These are phyloP conservation scores for Penicillium sp. DNA, from an alignment of 2,329 filamentous ascomycete genomes.

Conservation along the genomic window DNA sequence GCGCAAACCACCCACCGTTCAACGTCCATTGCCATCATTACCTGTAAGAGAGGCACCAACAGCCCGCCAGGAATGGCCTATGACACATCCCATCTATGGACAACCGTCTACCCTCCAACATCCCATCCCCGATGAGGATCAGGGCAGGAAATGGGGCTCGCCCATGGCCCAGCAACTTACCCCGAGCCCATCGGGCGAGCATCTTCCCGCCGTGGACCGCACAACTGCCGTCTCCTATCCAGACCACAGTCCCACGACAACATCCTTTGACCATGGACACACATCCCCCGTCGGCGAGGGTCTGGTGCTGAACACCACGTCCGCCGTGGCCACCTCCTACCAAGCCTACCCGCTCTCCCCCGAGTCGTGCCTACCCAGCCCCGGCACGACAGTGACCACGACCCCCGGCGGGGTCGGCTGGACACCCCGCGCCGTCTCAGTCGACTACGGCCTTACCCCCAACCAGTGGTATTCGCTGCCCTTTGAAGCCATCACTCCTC, in stretches of 20 bases:
- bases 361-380: constrained; percentile 30
- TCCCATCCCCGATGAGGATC: constrained; percentile 8
- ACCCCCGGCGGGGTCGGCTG: constrained; percentile 19
- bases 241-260: constrained; percentile 21
- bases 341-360: constrained; percentile 29
- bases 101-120: not conserved
- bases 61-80: constrained; percentile 15
- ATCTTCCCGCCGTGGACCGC: constrained; percentile 21
- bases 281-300: constrained; percentile 27
- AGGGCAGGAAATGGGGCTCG: constrained; percentile 23
- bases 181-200: constrained; percentile 24
- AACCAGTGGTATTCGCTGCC: constrained; percentile 33
- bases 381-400: constrained; percentile 19
- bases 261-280: constrained; percentile 29
- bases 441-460: constrained; percentile 24
- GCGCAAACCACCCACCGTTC: constrained; percentile 4
- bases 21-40: constrained; percentile 9
- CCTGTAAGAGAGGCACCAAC: not conserved
- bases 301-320: constrained; percentile 28
- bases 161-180: constrained; percentile 24
- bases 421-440: constrained; percentile 20
- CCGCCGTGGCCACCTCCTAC: constrained; percentile 28
- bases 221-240: constrained; percentile 22
- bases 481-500: constrained; percentile 27
- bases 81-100: constrained; percentile 13